These are phyloP conservation scores for Seminavis robusta DNA, from an alignment of 108 stramenopile species.

Conservation along the genomic window DNA sequence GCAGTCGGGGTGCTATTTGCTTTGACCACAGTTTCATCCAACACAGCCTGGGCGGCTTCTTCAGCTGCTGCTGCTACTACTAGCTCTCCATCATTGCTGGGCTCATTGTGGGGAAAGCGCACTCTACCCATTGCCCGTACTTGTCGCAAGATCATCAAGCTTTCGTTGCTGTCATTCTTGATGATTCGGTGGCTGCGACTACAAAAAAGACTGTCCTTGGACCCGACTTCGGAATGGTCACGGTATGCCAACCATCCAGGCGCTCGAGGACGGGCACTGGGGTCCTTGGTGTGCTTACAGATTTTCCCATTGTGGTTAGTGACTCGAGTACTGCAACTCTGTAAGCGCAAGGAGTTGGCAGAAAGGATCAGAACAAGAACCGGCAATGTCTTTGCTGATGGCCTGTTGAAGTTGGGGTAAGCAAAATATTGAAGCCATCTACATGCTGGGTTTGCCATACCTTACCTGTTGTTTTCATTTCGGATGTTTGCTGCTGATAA, in stretches of 20 bases:
- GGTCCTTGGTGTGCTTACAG: conserved; percentile 3
- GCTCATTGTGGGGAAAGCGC: no score
- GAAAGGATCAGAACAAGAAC: conserved; percentile 5
- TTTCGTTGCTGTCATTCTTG: no score
- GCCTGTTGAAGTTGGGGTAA: conserved; percentile 77
- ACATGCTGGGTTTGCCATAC: conserved; percentile 28
- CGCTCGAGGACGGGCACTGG: conserved; percentile 38
- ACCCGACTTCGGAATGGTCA: conserved; percentile 83
- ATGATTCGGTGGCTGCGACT: no score
- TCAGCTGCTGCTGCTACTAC: no score
- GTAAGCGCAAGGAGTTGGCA: no score
- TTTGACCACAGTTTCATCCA: no score
- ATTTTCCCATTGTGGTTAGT: conserved; percentile 11
- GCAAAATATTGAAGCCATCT: no score
- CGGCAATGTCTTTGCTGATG: conserved; percentile 59
- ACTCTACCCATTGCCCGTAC: no score
- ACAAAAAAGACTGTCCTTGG: conserved; percentile 47
- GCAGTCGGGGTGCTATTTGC: no score
- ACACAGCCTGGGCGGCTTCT: no score
- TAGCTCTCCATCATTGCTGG: no score
- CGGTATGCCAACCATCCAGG: conserved; percentile 70
- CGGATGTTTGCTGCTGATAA: background rate
- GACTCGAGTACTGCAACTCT: background rate
- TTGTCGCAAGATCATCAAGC: no score
- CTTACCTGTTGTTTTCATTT: background rate